These are phyloP conservation scores for Claviceps maximensis DNA, from an alignment of 2,329 filamentous ascomycete genomes.

Conservation along the genomic window DNA sequence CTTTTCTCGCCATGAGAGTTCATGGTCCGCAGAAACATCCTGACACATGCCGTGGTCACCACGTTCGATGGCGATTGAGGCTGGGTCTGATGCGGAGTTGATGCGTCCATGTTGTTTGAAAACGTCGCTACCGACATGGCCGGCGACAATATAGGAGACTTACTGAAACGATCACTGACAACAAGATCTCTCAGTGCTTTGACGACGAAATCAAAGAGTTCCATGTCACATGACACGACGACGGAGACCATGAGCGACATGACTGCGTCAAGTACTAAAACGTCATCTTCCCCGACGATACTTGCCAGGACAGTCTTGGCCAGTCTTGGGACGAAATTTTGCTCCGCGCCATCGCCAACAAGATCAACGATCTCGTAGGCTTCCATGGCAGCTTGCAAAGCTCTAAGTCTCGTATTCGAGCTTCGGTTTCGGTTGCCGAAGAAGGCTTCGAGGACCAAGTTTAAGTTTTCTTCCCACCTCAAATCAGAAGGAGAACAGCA, in stretches of 20 bases:
- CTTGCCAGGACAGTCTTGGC: slow-evolving; percentile 48
- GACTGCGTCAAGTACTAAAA: slow-evolving; percentile 49
- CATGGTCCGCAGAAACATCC: slow-evolving; percentile 64
- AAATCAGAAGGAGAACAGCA: slow-evolving; percentile 59
- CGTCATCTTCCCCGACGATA: slow-evolving; percentile 50
- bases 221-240: slow-evolving; percentile 43
- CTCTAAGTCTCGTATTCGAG: slow-evolving; percentile 46
- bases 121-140: slow-evolving; percentile 13
- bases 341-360: slow-evolving; percentile 44
- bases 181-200: slow-evolving; percentile 39
- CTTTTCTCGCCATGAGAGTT: slow-evolving; percentile 53
- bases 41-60: slow-evolving; percentile 56
- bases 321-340: slow-evolving; percentile 43
- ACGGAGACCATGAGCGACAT: slow-evolving; percentile 53
- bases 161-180: slow-evolving; percentile 32
- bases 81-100: slow-evolving; percentile 10
- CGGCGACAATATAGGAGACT: slow-evolving; percentile 26
- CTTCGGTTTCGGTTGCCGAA: slow-evolving; percentile 49
- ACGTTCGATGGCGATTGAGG: slow-evolving; percentile 52
- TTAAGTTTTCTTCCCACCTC: slow-evolving; percentile 53
- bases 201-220: slow-evolving; percentile 46
- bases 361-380: slow-evolving; percentile 46
- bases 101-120: slow-evolving; percentile 10
- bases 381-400: slow-evolving; percentile 46
- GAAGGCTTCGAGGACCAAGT: slow-evolving; percentile 47